Conservation (phyloP, 2,329 filamentous ascomycete species). For the Xylariaceae sp. region DNA sequence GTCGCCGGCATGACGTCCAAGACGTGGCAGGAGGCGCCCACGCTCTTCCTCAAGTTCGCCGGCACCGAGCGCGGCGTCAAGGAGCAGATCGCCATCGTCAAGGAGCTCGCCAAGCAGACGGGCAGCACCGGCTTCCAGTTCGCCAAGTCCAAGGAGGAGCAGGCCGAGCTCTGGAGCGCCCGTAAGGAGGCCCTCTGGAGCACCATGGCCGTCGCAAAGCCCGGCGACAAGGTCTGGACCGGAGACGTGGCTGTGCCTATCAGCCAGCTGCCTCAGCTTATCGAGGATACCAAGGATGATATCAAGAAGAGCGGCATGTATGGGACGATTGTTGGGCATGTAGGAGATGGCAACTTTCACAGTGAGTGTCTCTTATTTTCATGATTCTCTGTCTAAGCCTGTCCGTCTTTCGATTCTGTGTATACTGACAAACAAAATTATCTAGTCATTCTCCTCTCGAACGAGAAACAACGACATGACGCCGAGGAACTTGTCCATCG, state of each 20-base stretch:
- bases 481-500: constrained; percentile 69
- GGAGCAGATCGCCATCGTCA: constrained; percentile 58
- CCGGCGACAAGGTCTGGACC: constrained; percentile 73
- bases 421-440: constrained; percentile 13
- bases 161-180: constrained; percentile 74
- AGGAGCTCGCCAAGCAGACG: constrained; percentile 33
- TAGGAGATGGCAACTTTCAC: constrained; percentile 77
- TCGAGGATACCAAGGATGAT: constrained; percentile 67
- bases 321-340: constrained; percentile 63
- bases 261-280: constrained; percentile 65
- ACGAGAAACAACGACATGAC: constrained; percentile 58
- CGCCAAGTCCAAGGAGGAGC: constrained; percentile 63
- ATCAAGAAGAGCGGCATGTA: constrained; percentile 52
- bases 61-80: constrained; percentile 63
- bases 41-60: constrained; percentile 67
- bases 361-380: constrained; percentile 30
- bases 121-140: constrained; percentile 72
- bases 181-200: constrained; percentile 81
- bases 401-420: no score
- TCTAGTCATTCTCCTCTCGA: constrained; percentile 52
- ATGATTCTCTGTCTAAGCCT: no score
- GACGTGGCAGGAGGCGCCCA: constrained; percentile 58
- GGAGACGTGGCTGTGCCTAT: constrained; percentile 83
- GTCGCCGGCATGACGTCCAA: constrained; percentile 51
- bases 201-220: constrained; percentile 61